Evolutionary conservation across 1,284 basidiomycete genomes (phyloP).

Genomic region (Heliocybe sulcata): DNA sequence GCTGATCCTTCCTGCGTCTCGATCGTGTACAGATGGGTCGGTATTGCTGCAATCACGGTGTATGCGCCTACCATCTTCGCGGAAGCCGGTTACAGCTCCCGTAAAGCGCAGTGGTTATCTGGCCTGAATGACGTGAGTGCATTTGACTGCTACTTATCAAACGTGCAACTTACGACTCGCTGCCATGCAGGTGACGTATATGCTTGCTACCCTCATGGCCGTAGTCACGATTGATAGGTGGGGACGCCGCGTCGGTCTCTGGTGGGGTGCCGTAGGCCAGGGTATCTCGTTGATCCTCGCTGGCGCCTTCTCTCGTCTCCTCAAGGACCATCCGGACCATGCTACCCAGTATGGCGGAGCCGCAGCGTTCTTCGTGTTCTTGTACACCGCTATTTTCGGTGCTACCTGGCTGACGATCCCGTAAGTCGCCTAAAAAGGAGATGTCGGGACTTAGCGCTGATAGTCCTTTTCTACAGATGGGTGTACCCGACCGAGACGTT

Average conservation of each 20-base stretch:
- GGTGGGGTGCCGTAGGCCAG: constrained; percentile 34
- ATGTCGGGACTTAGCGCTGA: not conserved
- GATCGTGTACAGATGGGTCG: constrained; percentile 29
- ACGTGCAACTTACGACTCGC: constrained; percentile 2
- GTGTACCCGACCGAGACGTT: constrained; percentile 43
- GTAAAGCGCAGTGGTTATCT: constrained; percentile 40
- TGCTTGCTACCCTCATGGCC: constrained; percentile 35
- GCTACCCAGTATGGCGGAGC: constrained; percentile 36
- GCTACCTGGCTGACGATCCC: constrained; percentile 57
- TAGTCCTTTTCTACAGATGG: constrained; percentile 14
- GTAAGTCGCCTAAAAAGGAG: constrained; percentile 18
- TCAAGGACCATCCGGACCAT: constrained; percentile 35
- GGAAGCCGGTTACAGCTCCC: constrained; percentile 34
- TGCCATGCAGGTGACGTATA: constrained; percentile 32
- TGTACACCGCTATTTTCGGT: constrained; percentile 39
- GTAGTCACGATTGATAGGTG: constrained; percentile 40
- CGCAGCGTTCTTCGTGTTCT: constrained; percentile 40
- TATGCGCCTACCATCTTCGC: constrained; percentile 44
- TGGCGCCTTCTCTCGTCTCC: constrained; percentile 34
- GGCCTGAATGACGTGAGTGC: constrained; percentile 35
- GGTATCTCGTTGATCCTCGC: constrained; percentile 34
- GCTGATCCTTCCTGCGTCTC: not conserved
- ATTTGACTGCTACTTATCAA: not conserved
- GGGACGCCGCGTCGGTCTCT: constrained; percentile 39
- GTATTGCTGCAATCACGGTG: constrained; percentile 44